Evolutionary conservation across 371 early-diverging fungal genomes (phyloP), one percentile per base, ranked within the genome.

Genomic region (Scutellospora calospora): DNA sequence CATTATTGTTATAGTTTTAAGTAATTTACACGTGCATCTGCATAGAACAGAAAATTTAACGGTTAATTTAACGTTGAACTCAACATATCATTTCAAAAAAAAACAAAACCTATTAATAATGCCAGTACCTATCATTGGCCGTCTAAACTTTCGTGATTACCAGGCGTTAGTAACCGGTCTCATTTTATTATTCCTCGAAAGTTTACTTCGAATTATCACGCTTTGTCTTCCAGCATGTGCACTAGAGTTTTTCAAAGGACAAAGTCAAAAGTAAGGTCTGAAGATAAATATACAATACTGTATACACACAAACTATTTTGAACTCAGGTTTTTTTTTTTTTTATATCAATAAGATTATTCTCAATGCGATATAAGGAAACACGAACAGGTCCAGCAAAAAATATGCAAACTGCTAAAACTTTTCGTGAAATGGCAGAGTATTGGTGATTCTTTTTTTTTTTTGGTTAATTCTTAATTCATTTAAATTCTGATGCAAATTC

Each of bases 101-200:
- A 49, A 14, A 38, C 4, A 2, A 4, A 38, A 2, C 38, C 2
- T 38, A 45, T 25, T 25, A 25, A 68, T 1, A 45, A 78, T 81
- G 77, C 55, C 22, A 20, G 55, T 90, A 81, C 90, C 90, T 14
- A 87, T 90, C 66, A 75, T 90, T 66, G 87, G 88, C 66, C 84
- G 90, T 5, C 74, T 90, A 11, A 79, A 87, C 31, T 83, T 88
- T 55, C 85, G 89, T 51, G 93, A 92, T 68, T 87, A 87, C 78
- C 77, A 75, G 51, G 83, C 85, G 29, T 85, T 95, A 38, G 55
- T 90, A 27, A 82, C 93, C 63, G 93, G 94, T 16, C 84, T 94
- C 51, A 76, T 88, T 49, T 88, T 95, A 82, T 90, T 96, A 68
- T 80, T 91, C 6, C 81, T 90, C 62, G 96, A 96, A 81, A 89